Percentiles rank a stretch among this genome's conserved stretches.
Evolutionary conservation across 179 eudicot genomes (phyloP).

Genomic region (Beta corolliflora): DNA sequence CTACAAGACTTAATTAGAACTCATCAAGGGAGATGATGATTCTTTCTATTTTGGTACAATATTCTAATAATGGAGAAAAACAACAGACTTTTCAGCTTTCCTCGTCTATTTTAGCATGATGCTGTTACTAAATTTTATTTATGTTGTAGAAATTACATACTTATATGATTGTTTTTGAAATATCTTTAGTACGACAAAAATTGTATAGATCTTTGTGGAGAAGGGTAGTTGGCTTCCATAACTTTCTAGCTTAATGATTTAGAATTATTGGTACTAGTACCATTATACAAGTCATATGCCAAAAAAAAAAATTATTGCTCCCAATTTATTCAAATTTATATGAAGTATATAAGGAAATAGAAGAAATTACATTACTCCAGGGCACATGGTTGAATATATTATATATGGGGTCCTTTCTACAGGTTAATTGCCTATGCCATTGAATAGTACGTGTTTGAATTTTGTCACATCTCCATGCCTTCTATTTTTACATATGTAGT

Average conservation of each 20-base stretch:
- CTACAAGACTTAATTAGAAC: too few species aligned
- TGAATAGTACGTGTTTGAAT: neutral
- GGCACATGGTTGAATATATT: too few species aligned
- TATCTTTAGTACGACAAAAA: neutral
- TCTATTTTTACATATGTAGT: neutral
- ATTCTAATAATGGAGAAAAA: neutral
- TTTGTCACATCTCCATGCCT: neutral
- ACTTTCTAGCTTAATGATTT: neutral
- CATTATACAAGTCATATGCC: neutral
- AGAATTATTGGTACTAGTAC: neutral
- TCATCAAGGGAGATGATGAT: too few species aligned
- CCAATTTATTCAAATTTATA: too few species aligned
- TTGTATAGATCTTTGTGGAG: neutral
- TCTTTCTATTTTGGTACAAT: neutral
- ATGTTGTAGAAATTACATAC: neutral
- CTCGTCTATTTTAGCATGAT: neutral
- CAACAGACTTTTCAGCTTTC: neutral
- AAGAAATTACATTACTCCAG: too few species aligned
- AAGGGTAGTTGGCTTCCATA: conserved; percentile 27
- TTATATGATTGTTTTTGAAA: neutral
- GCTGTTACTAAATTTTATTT: neutral
- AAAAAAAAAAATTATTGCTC: too few species aligned
- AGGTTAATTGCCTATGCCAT: neutral
- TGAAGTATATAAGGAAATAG: too few species aligned
- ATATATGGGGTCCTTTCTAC: too few species aligned